These are phyloP conservation scores for Nakazawaea pomicola DNA, from an alignment of 805 yeast species.

Conservation along the genomic window DNA sequence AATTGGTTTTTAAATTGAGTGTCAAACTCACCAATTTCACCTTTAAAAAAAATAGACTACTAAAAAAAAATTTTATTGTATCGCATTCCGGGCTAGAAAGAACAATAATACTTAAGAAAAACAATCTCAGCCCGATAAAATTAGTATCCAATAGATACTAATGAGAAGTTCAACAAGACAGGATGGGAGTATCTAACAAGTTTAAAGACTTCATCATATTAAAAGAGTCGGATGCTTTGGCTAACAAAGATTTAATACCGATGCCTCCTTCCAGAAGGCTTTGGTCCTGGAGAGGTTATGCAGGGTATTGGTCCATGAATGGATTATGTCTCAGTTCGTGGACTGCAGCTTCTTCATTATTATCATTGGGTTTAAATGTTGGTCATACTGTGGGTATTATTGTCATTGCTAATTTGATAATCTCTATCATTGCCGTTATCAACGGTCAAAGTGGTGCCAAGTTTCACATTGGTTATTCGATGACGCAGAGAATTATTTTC, in stretches of 20 bases:
- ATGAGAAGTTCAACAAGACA: neutral
- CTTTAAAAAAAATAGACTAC: no score
- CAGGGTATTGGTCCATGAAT: constrained; percentile 20
- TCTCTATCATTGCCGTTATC: constrained; percentile 20
- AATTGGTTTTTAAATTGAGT: no score
- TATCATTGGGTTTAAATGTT: constrained; percentile 37
- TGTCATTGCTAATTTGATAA: constrained; percentile 37
- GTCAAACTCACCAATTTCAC: no score
- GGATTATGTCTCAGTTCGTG: constrained; percentile 41
- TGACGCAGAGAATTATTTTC: constrained; percentile 40
- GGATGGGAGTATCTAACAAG: constrained; percentile 1
- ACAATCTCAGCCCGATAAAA: no score
- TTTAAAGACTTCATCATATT: constrained; percentile 2
- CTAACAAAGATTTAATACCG: constrained; percentile 29
- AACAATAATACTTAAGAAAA: no score
- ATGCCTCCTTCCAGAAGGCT: constrained; percentile 31
- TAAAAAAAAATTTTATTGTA: no score
- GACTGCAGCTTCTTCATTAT: constrained; percentile 36
- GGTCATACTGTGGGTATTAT: constrained; percentile 36
- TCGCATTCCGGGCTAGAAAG: no score
- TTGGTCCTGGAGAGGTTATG: constrained; percentile 27
- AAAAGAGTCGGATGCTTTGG: constrained; percentile 3
- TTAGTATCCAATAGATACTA: neutral
- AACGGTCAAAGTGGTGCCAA: constrained; percentile 19
- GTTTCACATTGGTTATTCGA: constrained; percentile 37